A percentile compares a stretch with the other conserved stretches of the same genome.
These are phyloP conservation scores for Trichophyton benhamiae DNA, from an alignment of 2,329 filamentous ascomycete species.

Conservation along the genomic window DNA sequence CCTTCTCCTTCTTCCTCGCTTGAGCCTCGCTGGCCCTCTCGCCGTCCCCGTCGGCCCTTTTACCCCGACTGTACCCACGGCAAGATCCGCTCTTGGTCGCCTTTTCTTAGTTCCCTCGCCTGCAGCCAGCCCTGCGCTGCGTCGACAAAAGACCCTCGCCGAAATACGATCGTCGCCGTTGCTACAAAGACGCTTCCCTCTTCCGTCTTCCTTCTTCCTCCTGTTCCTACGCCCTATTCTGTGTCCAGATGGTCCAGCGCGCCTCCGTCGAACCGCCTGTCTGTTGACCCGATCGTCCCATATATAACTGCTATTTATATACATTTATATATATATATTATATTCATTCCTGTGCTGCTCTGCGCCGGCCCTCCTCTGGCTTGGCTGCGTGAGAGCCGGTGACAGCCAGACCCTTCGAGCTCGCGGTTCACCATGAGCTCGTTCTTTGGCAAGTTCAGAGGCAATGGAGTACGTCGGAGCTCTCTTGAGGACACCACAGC, in stretches of 20 bases:
- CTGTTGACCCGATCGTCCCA: background rate
- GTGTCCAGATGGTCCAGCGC: background rate
- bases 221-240: no score
- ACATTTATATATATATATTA: background rate
- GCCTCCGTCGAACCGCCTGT: background rate
- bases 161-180: no score
- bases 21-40: background rate
- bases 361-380: constrained; percentile 11
- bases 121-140: no score
- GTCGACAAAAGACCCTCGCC: no score
- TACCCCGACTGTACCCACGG: constrained; percentile 5
- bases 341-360: constrained; percentile 9
- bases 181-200: no score
- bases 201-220: no score
- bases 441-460: constrained; percentile 30
- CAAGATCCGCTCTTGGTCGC: constrained; percentile 5
- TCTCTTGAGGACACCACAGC: constrained; percentile 10
- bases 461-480: constrained; percentile 25
- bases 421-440: constrained; percentile 23
- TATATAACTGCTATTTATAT: background rate
- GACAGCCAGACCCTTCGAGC: background rate
- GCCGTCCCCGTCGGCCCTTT: constrained; percentile 12
- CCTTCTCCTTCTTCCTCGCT: background rate
- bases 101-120: no score
- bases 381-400: constrained; percentile 7